These are phyloP conservation scores for Bruguiera parviflora DNA, from an alignment of 345 rosid genomes.

Conservation along the genomic window DNA sequence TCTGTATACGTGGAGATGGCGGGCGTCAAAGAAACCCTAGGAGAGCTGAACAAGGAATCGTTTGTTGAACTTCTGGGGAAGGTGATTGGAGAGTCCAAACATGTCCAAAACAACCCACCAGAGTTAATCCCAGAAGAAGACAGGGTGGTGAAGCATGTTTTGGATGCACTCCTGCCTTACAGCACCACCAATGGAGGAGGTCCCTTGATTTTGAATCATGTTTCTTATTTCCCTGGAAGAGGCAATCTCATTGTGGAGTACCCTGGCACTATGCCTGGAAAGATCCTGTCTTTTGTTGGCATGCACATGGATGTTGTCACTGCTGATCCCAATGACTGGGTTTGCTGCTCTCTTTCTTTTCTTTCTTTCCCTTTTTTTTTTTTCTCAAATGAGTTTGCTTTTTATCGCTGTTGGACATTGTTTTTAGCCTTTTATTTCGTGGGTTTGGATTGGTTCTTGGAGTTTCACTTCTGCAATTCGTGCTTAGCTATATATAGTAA, in stretches of 20 bases:
- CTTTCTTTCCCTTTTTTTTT: not conserved
- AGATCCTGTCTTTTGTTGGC: slow-evolving; percentile 91
- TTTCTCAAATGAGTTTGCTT: too few species aligned
- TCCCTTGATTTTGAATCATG: slow-evolving; percentile 70
- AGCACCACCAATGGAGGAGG: slow-evolving; percentile 86
- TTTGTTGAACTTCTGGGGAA: slow-evolving; percentile 65
- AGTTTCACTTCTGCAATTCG: not conserved
- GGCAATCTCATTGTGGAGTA: slow-evolving; percentile 96
- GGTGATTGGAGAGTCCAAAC: slow-evolving; percentile 74
- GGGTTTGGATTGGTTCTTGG: not conserved
- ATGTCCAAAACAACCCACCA: slow-evolving; percentile 92
- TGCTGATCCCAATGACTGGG: slow-evolving; percentile 92
- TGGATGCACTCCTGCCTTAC: slow-evolving; percentile 69
- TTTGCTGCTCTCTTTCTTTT: slow-evolving; percentile 24
- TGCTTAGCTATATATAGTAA: not conserved
- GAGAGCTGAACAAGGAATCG: slow-evolving; percentile 55
- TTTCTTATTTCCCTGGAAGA: slow-evolving; percentile 61
- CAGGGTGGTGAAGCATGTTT: slow-evolving; percentile 69
- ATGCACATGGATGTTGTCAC: slow-evolving; percentile 99
- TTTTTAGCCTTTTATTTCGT: not conserved
- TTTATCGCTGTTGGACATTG: not conserved
- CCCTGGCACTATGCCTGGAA: slow-evolving; percentile 85
- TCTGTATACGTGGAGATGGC: slow-evolving; percentile 9
- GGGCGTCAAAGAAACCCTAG: slow-evolving; percentile 37
- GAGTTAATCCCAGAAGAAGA: slow-evolving; percentile 90